These are phyloP conservation scores for Salix brachista DNA, from an alignment of 345 rosid species.

Conservation along the genomic window DNA sequence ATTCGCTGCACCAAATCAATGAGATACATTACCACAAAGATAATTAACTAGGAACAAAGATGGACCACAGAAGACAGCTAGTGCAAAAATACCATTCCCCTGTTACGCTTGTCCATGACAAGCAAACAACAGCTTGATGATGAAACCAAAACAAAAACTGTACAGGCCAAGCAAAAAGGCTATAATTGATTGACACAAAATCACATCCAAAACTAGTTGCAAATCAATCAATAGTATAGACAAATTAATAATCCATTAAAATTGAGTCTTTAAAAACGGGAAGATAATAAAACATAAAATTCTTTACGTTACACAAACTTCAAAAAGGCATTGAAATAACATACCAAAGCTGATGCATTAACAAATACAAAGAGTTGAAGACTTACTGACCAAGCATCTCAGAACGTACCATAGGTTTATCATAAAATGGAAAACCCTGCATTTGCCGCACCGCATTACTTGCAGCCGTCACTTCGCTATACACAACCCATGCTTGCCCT, in stretches of 20 bases:
- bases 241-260: neutral
- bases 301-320: neutral
- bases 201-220: neutral
- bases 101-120: neutral
- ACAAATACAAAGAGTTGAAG: neutral
- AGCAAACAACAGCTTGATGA: neutral
- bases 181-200: neutral
- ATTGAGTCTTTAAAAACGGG: neutral
- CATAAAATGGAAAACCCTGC: slow-evolving; percentile 96
- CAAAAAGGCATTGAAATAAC: neutral
- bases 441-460: slow-evolving; percentile 92
- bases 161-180: neutral
- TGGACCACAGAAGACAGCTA: neutral
- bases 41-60: neutral
- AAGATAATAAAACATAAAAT: neutral
- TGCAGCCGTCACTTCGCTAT: slow-evolving; percentile 87
- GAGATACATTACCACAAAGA: neutral
- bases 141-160: neutral
- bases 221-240: neutral
- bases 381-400: neutral
- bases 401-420: slow-evolving; percentile 86
- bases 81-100: neutral
- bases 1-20: slow-evolving; percentile 49
- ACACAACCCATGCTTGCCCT: slow-evolving; percentile 97
- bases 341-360: neutral